A percentile compares a stretch with the other conserved stretches of the same genome.
Evolutionary conservation across 768 basidiomycete species (phyloP).

Genomic region (Lactarius sp.): DNA sequence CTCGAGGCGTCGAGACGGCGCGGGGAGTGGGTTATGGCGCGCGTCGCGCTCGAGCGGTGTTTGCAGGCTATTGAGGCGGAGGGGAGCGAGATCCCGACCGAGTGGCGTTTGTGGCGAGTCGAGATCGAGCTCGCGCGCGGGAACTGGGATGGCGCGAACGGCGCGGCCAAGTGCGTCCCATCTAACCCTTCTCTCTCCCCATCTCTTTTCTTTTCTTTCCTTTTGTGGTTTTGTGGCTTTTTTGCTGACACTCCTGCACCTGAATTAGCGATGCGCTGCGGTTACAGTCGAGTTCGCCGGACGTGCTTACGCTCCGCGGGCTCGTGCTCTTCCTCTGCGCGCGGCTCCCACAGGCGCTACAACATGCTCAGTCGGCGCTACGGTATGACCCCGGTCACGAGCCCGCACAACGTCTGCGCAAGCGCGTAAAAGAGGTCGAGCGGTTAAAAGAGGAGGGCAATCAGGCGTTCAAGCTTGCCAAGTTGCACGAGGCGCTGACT

Average conservation of each 20-base stretch:
- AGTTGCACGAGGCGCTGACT: conserved; percentile 54
- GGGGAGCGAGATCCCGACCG: conserved; percentile 65
- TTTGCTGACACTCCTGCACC: background rate
- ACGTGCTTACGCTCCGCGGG: conserved; percentile 72
- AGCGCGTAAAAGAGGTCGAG: conserved; percentile 79
- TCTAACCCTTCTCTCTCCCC: background rate
- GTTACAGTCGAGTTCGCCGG: conserved; percentile 66
- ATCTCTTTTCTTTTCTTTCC: background rate
- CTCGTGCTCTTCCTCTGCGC: conserved; percentile 71
- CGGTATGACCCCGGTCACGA: conserved; percentile 75
- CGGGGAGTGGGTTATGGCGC: conserved; percentile 72
- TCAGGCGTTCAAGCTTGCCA: conserved; percentile 58
- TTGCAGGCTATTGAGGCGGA: conserved; percentile 68
- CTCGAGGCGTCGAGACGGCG: conserved; percentile 50
- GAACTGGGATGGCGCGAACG: conserved; percentile 68
- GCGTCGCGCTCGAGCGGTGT: conserved; percentile 78
- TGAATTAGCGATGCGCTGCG: conserved; percentile 65
- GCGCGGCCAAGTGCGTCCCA: conserved; percentile 65
- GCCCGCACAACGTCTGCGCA: conserved; percentile 62
- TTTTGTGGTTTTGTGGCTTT: background rate
- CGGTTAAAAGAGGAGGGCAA: conserved; percentile 85
- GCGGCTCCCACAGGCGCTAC: conserved; percentile 63
- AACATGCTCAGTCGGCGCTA: conserved; percentile 67
- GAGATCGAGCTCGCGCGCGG: conserved; percentile 71
- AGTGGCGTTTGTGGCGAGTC: conserved; percentile 78